phyloP scores from a whole-genome alignment of 352 stramenopile species.

The Phytopythium kandeliae region DNA sequence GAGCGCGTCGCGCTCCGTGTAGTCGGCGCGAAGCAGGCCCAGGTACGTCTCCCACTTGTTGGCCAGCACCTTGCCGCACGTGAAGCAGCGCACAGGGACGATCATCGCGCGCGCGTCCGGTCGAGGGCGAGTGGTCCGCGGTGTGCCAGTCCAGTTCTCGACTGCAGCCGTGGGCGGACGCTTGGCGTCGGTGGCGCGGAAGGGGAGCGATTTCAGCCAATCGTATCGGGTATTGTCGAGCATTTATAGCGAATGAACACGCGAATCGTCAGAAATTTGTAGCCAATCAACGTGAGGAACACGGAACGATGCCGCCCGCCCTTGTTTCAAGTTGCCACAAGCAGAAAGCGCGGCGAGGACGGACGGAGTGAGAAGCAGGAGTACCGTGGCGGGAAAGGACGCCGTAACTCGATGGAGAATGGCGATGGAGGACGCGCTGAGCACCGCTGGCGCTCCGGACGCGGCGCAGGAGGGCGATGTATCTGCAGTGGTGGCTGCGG shows the following conservation, averaged over 20 bases:
- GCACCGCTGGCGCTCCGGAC: constrained; percentile 1
- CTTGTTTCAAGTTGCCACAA: neutral
- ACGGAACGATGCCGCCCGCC: neutral
- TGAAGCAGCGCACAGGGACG: constrained; percentile 99
- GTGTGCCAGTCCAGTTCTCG: neutral
- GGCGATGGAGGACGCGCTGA: neutral
- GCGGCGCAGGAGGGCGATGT: neutral
- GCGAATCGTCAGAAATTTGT: neutral
- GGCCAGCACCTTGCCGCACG: constrained; percentile 99
- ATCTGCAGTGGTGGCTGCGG: neutral
- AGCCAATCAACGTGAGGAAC: neutral
- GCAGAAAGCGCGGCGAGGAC: constrained; percentile 1
- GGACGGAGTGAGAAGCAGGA: neutral
- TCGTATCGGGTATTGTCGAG: neutral
- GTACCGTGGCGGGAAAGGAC: constrained; percentile 4
- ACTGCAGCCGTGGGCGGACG: neutral
- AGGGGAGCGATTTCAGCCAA: neutral
- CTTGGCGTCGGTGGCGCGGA: neutral
- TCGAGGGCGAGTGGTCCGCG: neutral
- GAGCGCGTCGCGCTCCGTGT: constrained; percentile 96
- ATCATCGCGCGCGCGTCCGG: constrained; percentile 89
- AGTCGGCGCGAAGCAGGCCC: constrained; percentile 94
- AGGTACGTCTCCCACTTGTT: constrained; percentile 99
- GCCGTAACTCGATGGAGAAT: constrained; percentile 1
- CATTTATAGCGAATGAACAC: neutral